Conservation (phyloP, 2,329 filamentous ascomycete species). For the Talaromyces sp. region DNA sequence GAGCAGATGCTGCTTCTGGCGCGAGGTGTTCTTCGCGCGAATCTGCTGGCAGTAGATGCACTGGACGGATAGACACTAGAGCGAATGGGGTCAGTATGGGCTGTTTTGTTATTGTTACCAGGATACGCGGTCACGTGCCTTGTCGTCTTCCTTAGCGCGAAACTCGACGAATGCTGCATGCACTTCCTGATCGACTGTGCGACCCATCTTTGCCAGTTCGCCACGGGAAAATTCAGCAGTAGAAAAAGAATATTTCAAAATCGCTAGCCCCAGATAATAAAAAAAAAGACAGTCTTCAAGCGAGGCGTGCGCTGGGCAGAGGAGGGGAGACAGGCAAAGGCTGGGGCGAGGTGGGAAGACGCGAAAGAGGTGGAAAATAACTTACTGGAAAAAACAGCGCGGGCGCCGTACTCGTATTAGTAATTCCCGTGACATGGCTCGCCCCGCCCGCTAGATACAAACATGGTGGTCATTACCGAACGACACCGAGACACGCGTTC, state of each 20-base stretch:
- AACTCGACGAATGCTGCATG: slow-evolving; percentile 51
- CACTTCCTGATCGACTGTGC: slow-evolving; percentile 49
- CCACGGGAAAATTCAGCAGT: not conserved
- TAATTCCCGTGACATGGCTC: slow-evolving; percentile 9
- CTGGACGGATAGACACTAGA: slow-evolving; percentile 48
- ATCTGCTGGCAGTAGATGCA: slow-evolving; percentile 52
- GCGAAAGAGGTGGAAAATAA: slow-evolving; percentile 10
- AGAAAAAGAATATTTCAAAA: not conserved
- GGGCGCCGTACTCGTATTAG: slow-evolving; percentile 11
- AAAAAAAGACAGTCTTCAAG: not conserved
- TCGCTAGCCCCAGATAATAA: not conserved
- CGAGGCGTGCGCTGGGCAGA: not conserved
- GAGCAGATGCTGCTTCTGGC: slow-evolving; percentile 48
- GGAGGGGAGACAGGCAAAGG: not conserved
- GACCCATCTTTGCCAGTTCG: slow-evolving; percentile 37
- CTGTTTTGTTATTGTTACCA: slow-evolving; percentile 26
- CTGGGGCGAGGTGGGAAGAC: not conserved
- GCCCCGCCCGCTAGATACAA: slow-evolving; percentile 6
- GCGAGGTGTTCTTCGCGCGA: slow-evolving; percentile 49
- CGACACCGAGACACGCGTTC: not conserved
- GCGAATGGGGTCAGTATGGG: slow-evolving; percentile 29
- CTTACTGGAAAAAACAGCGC: slow-evolving; percentile 11
- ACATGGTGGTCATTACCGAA: slow-evolving; percentile 11
- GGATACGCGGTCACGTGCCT: slow-evolving; percentile 36
- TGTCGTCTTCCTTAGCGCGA: slow-evolving; percentile 50